These are phyloP conservation scores for Sporobolomyces pararoseus DNA, from an alignment of 768 basidiomycete genomes.

Conservation along the genomic window DNA sequence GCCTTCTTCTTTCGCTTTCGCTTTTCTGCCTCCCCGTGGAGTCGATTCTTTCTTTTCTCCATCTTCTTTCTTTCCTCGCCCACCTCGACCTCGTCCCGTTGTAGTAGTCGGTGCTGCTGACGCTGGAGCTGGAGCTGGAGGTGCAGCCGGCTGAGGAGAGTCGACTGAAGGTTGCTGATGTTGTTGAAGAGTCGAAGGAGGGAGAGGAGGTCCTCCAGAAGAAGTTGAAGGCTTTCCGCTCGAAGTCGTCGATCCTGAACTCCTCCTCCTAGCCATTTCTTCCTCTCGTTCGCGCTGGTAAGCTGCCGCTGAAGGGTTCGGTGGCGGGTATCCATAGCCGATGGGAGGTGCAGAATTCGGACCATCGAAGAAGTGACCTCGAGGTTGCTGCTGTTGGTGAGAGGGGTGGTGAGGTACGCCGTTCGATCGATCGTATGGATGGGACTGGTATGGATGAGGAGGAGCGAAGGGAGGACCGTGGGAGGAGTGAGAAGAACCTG, in stretches of 20 bases:
- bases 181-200: neutral
- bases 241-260: constrained; percentile 28
- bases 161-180: neutral
- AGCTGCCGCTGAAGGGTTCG: neutral
- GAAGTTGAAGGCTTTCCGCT: constrained; percentile 6
- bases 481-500: constrained; percentile 4
- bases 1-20: constrained; percentile 11
- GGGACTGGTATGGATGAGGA: neutral
- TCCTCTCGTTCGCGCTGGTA: constrained; percentile 8
- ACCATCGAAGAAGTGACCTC: constrained; percentile 26
- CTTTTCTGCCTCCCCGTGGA: constrained; percentile 20
- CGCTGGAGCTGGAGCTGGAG: neutral
- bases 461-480: neutral
- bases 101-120: neutral
- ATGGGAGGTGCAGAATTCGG: constrained; percentile 3
- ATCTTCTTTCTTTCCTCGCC: constrained; percentile 41
- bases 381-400: neutral
- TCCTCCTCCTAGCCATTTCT: constrained; percentile 20
- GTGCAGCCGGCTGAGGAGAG: constrained; percentile 7
- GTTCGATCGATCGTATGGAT: constrained; percentile 1
- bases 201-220: neutral
- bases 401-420: too few relatives aligned
- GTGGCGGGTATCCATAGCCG: neutral
- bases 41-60: constrained; percentile 45
- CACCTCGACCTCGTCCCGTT: constrained; percentile 24